Evolutionary conservation across 768 basidiomycete genomes (phyloP).

Genomic region (Psilocybe tampanensis): DNA sequence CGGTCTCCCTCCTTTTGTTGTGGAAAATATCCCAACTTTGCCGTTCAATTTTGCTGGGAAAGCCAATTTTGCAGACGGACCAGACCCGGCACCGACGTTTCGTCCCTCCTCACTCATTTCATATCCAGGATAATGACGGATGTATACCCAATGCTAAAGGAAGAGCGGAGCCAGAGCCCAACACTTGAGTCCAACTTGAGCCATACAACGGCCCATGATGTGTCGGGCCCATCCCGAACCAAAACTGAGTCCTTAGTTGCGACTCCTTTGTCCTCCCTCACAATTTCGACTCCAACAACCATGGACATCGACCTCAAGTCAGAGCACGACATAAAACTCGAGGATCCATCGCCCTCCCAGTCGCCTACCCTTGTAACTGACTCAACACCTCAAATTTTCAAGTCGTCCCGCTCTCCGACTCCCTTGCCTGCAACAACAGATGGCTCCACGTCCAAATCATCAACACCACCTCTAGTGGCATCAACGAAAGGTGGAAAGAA

Average conservation of each 20-base stretch:
- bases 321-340: conserved; percentile 30
- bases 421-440: conserved; percentile 33
- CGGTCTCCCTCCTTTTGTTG: conserved; percentile 10
- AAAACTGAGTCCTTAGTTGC: conserved; percentile 33
- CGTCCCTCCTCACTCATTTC: conserved; percentile 4
- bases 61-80: conserved; percentile 5
- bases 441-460: conserved; percentile 37
- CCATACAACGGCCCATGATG: conserved; percentile 25
- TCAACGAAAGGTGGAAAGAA: conserved; percentile 35
- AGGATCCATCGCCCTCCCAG: conserved; percentile 34
- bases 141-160: conserved; percentile 22
- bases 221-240: conserved; percentile 31
- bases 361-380: conserved; percentile 37
- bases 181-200: conserved; percentile 20
- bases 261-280: conserved; percentile 24
- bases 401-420: conserved; percentile 35
- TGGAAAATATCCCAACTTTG: conserved; percentile 10
- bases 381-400: conserved; percentile 33
- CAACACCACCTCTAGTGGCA: conserved; percentile 41
- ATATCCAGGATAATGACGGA: conserved; percentile 21
- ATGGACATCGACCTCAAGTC: conserved; percentile 36
- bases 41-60: conserved; percentile 16
- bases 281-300: conserved; percentile 23
- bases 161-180: conserved; percentile 21
- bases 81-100: conserved; percentile 16